A percentile compares a stretch with the other conserved stretches of the same genome.
Evolutionary conservation across 2,329 filamentous ascomycete species (phyloP).

Genomic region (Dactylellina cionopaga): DNA sequence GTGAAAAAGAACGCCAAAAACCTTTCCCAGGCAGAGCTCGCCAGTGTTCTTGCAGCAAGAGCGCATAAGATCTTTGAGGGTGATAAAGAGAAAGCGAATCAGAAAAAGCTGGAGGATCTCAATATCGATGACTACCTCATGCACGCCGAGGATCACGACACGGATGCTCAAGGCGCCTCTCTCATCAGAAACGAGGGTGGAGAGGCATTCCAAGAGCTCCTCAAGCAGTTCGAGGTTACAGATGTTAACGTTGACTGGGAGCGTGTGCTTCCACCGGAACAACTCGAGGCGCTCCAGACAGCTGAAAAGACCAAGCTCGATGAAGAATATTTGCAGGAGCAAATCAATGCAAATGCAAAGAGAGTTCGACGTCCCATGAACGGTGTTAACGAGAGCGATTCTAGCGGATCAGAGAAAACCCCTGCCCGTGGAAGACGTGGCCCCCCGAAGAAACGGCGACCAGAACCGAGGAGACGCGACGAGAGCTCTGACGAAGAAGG

Average conservation of each 20-base stretch:
- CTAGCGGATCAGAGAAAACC: constrained; percentile 56
- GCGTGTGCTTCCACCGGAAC: constrained; percentile 94
- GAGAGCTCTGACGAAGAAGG: constrained; percentile 76
- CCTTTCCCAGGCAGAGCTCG: constrained; percentile 62
- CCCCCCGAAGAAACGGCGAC: constrained; percentile 77
- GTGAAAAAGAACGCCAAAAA: constrained; percentile 73
- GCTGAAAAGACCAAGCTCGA: constrained; percentile 80
- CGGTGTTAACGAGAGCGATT: constrained; percentile 60
- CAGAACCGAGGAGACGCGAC: constrained; percentile 71
- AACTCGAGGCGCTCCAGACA: constrained; percentile 86
- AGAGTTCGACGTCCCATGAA: constrained; percentile 57
- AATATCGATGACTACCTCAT: constrained; percentile 97
- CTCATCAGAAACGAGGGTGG: constrained; percentile 94
- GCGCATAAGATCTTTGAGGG: constrained; percentile 99
- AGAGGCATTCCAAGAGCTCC: constrained; percentile 77
- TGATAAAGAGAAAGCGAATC: constrained; percentile 75
- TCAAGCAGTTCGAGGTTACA: constrained; percentile 88
- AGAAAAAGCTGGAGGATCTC: constrained; percentile 93
- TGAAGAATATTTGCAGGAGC: constrained; percentile 58
- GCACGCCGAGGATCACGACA: constrained; percentile 96
- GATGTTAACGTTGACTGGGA: constrained; percentile 98
- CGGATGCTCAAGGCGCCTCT: constrained; percentile 79
- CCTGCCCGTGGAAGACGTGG: constrained; percentile 67
- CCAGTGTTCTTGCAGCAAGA: constrained; percentile 89
- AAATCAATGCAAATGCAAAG: constrained; percentile 62